phyloP scores from a whole-genome alignment of 2,329 filamentous ascomycete species.

The Aspergillus transmontanensis region DNA sequence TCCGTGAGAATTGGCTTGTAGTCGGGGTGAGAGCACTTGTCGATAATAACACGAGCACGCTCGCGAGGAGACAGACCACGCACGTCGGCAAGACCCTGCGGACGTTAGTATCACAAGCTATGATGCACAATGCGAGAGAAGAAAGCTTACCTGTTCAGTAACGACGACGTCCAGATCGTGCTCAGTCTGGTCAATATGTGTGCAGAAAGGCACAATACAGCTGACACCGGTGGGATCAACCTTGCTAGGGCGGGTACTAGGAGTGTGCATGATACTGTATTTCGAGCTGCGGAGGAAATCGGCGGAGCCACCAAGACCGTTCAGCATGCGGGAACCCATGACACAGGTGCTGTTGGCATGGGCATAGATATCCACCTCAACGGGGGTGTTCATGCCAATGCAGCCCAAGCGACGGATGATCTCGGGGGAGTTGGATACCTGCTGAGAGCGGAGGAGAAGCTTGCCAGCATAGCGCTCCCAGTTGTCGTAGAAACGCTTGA shows the following conservation, averaged over 20 bases:
- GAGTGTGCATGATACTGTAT: constrained; percentile 93
- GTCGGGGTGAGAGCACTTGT: constrained; percentile 82
- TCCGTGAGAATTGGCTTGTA: constrained; percentile 80
- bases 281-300: constrained; percentile 79
- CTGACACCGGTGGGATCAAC: constrained; percentile 78
- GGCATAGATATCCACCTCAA: constrained; percentile 92
- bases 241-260: constrained; percentile 77
- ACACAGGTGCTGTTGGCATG: constrained; percentile 91
- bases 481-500: constrained; percentile 85
- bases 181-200: constrained; percentile 89
- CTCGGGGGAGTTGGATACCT: constrained; percentile 86
- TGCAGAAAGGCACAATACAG: constrained; percentile 93
- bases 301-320: constrained; percentile 78
- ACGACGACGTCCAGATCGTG: constrained; percentile 90
- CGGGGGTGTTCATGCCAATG: constrained; percentile 93
- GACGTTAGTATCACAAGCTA: neutral
- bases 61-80: constrained; percentile 78
- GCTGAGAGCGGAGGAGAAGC: constrained; percentile 82
- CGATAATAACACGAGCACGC: constrained; percentile 80
- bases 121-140: neutral
- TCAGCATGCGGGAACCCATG: constrained; percentile 85
- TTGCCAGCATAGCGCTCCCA: constrained; percentile 81
- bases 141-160: constrained; percentile 55
- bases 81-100: constrained; percentile 78
- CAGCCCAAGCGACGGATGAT: constrained; percentile 85